phyloP scores from a whole-genome alignment of 306 rosid species.

The Alnus rubra region DNA sequence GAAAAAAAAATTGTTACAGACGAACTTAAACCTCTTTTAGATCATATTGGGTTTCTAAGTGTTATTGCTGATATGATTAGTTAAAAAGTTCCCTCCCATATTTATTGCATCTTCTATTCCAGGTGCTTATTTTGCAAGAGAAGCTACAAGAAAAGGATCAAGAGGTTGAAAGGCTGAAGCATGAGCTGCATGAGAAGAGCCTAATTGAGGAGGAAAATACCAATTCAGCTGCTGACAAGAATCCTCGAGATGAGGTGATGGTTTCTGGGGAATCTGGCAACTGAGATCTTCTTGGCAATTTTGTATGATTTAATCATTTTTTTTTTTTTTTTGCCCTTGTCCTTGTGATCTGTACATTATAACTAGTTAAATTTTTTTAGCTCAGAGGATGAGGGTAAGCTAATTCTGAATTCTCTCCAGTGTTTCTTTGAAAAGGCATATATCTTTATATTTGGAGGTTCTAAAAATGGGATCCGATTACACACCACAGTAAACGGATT shows the following conservation, averaged over 20 bases:
- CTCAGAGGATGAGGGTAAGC: not conserved
- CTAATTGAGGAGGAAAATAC: conserved; percentile 32
- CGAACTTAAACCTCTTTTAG: not conserved
- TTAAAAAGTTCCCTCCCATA: not conserved
- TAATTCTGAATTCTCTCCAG: not conserved
- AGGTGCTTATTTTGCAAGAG: conserved; percentile 73
- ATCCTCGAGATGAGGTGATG: conserved; percentile 30
- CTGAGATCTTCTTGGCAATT: conserved; percentile 21
- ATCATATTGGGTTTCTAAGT: not conserved
- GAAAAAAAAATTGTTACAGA: not conserved
- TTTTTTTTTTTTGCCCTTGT: not conserved
- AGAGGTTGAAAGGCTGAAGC: conserved; percentile 55
- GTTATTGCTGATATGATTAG: not conserved
- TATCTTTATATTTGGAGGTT: too few relatives aligned
- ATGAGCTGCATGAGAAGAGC: conserved; percentile 46
- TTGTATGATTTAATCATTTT: conserved; percentile 21
- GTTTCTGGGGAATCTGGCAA: conserved; percentile 37
- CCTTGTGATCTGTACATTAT: conserved; percentile 33
- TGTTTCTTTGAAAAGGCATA: not conserved
- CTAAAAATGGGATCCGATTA: not conserved
- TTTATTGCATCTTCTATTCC: conserved; percentile 24
- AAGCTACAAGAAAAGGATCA: conserved; percentile 67
- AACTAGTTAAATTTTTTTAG: not conserved
- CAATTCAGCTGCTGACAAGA: conserved; percentile 34
- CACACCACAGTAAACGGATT: not conserved